Evolutionary conservation across 495 filamentous ascomycete species (phyloP).

Genomic region (Aspergillus olivimuriae): DNA sequence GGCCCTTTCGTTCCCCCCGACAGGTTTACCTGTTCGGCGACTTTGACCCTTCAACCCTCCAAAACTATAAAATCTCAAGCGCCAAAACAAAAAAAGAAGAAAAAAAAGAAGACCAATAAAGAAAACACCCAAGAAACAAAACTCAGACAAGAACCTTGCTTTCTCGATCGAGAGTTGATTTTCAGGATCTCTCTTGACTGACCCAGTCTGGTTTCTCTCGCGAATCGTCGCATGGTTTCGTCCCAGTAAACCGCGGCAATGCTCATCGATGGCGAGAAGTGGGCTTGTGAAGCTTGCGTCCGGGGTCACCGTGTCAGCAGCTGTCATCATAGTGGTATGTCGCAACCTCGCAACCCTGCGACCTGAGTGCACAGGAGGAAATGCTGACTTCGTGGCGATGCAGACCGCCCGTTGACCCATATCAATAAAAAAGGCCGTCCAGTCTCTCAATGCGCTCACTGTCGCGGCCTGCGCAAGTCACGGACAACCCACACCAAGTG

Average conservation of each 20-base stretch:
- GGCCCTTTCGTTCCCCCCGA: constrained; percentile 29
- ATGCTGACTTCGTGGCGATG: constrained; percentile 5
- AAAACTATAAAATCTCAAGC: no score
- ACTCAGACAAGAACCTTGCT: background rate
- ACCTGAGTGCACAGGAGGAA: background rate
- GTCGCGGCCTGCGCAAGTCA: constrained; percentile 94
- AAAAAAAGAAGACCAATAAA: background rate
- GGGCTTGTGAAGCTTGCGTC: constrained; percentile 89
- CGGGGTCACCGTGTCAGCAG: constrained; percentile 90
- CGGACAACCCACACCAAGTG: constrained; percentile 93
- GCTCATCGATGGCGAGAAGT: constrained; percentile 87
- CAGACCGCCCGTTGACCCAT: constrained; percentile 88
- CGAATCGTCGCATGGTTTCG: constrained; percentile 42
- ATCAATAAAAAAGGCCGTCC: constrained; percentile 99
- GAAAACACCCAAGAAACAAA: background rate
- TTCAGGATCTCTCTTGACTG: background rate
- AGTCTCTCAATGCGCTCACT: constrained; percentile 97
- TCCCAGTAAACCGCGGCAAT: constrained; percentile 47
- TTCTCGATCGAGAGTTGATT: background rate
- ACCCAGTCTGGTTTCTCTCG: constrained; percentile 6
- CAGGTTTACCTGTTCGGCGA: constrained; percentile 20
- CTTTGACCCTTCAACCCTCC: constrained; percentile 8
- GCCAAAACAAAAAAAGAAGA: constrained; percentile 4
- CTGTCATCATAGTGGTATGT: constrained; percentile 84
- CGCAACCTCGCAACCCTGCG: constrained; percentile 2